Base-by-base conservation (phyloP, 192 early-diverging fungal genomes). In the Funneliformis geosporum region DNA sequence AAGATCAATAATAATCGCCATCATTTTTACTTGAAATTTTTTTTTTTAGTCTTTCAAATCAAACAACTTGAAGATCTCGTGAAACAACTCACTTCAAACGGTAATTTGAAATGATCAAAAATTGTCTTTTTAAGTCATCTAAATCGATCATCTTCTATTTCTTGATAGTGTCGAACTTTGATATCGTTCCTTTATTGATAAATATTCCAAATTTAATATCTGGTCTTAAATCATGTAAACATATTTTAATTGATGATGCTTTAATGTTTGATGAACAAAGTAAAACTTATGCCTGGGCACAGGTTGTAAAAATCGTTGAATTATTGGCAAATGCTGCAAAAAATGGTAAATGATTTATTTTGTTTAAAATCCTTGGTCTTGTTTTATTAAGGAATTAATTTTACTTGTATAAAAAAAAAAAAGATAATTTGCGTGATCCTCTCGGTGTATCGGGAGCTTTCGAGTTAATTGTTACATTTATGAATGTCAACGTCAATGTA, bases 381-480 rank as follows among this genome's bases (percentile, higher is more conserved):
- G 33, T 38, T 75, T 78, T 65, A n/a, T 62, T 44, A 6, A 55
- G n/a, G 27, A 62, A 23, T 40, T 75, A 90, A 33, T 33, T 33
- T 2, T 33, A 33, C 0, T 33, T 33, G 2, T 33, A 33, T 2
- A 33, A 33, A 33, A 33, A 33, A 16, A 50, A 18, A 21, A 69
- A 5, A 69, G 89, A 82, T 16, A 39, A 79, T 18, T 62, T 82
- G 23, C 76, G 89, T 25, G 82, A 69, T 62, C 86, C 89, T 14
- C 74, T 90, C 16, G 88, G 85, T n/a, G 73, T 82, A 14, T 80
- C 84, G 7, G 79, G 70, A 14, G 79, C 82, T 44, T 82, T 90
- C 8, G 78, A 84, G 23, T 59, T 80, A 25, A 75, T 87, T 11
- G 75, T 85, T n/a, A 60, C 70, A 4, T 67, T 90, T 21, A 64